Conservation (phyloP, 495 filamentous ascomycete genomes). For the Melanomma pulvis-pyrius region DNA sequence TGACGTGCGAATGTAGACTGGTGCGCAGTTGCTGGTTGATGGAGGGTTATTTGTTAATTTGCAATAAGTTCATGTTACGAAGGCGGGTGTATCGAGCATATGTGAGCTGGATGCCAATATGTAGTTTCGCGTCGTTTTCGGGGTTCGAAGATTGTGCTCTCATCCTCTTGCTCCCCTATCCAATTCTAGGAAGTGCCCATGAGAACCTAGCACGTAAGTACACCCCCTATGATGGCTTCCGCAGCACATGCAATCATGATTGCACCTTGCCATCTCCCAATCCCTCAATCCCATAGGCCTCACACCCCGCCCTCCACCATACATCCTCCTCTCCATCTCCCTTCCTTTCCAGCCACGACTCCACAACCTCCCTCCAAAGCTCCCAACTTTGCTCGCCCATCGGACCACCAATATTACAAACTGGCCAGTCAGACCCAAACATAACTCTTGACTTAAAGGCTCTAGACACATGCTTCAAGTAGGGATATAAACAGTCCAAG, state of each 20-base stretch:
- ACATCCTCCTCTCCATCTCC: conserved; percentile 61
- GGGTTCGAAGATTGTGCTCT: not conserved
- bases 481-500: conserved; percentile 56
- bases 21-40: conserved; percentile 83
- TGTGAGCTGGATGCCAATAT: no score
- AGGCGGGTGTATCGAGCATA: not conserved
- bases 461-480: conserved; percentile 67
- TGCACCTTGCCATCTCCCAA: not conserved
- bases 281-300: conserved; percentile 39
- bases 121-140: not conserved
- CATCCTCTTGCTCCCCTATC: not conserved
- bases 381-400: conserved; percentile 54
- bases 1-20: conserved; percentile 54
- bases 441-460: conserved; percentile 73
- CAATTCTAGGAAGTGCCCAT: not conserved
- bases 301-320: conserved; percentile 67
- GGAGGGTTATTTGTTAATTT: conserved; percentile 75
- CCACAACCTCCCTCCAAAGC: conserved; percentile 61
- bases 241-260: not conserved
- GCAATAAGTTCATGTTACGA: conserved; percentile 50
- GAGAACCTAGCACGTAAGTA: not conserved
- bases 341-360: conserved; percentile 62
- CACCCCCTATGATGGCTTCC: not conserved
- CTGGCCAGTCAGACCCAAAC: conserved; percentile 91
- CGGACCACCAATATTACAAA: conserved; percentile 71